phyloP scores from a whole-genome alignment of 768 basidiomycete species.

The Agaricus blazei region DNA sequence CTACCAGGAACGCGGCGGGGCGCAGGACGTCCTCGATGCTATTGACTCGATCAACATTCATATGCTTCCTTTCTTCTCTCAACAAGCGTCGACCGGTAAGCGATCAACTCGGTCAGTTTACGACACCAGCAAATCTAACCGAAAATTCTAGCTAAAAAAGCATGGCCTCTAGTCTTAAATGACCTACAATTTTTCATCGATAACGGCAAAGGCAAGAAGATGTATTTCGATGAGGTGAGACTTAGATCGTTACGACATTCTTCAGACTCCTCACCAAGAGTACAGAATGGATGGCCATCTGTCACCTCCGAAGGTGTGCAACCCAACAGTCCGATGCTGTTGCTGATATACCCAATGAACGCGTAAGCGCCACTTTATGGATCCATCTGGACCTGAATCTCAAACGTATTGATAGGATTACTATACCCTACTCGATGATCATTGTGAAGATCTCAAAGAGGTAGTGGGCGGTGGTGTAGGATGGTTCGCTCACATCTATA shows the following conservation, averaged over 20 bases:
- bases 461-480: slow-evolving; percentile 50
- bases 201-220: slow-evolving; percentile 55
- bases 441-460: slow-evolving; percentile 47
- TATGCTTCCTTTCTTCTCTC: slow-evolving; percentile 55
- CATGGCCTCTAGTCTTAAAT: slow-evolving; percentile 47
- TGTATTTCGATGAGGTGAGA: slow-evolving; percentile 53
- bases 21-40: slow-evolving; percentile 46
- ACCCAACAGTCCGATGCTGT: slow-evolving; percentile 48
- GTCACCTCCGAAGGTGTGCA: slow-evolving; percentile 46
- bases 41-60: slow-evolving; percentile 52
- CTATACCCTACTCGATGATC: slow-evolving; percentile 44
- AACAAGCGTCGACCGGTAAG: slow-evolving; percentile 40
- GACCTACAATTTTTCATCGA: slow-evolving; percentile 55
- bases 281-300: slow-evolving; percentile 63
- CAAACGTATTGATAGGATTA: slow-evolving; percentile 33
- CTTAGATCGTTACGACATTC: background rate
- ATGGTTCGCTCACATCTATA: slow-evolving; percentile 67
- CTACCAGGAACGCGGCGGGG: slow-evolving; percentile 41
- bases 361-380: slow-evolving; percentile 23
- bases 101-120: background rate
- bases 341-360: slow-evolving; percentile 42
- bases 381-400: background rate
- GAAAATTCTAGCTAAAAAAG: slow-evolving; percentile 27
- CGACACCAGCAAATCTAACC: background rate
- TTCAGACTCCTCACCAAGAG: background rate